These are phyloP conservation scores for Neonectria hederae DNA, from an alignment of 2,329 filamentous ascomycete species.

Conservation along the genomic window DNA sequence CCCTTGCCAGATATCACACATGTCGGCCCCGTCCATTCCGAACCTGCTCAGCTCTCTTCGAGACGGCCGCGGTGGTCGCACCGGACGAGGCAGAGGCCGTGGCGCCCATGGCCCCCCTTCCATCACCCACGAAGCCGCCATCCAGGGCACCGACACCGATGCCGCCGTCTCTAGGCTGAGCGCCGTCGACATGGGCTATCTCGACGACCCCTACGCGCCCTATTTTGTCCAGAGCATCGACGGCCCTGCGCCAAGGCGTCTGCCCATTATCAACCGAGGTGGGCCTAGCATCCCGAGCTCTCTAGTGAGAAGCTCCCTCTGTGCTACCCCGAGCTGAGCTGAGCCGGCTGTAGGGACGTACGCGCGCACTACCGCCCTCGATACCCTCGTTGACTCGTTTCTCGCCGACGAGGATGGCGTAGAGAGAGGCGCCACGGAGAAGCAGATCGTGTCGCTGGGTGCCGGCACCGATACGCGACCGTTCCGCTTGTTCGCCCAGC, in stretches of 20 bases:
- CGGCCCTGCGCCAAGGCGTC: slow-evolving; percentile 66
- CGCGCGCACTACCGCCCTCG: slow-evolving; percentile 84
- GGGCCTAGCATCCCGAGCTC: slow-evolving; percentile 35
- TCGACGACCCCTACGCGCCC: slow-evolving; percentile 81
- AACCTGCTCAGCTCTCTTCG: slow-evolving; percentile 71
- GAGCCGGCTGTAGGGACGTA: slow-evolving; percentile 77
- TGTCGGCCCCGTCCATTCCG: slow-evolving; percentile 80
- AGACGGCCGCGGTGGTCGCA: slow-evolving; percentile 50
- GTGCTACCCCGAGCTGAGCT: slow-evolving; percentile 25
- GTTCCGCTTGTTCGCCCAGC: slow-evolving; percentile 73
- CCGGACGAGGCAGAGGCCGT: slow-evolving; percentile 38
- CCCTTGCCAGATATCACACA: slow-evolving; percentile 45
- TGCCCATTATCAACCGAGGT: slow-evolving; percentile 97
- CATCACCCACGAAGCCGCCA: slow-evolving; percentile 72
- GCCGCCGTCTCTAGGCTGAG: slow-evolving; percentile 89
- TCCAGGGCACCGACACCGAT: slow-evolving; percentile 92
- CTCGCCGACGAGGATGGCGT: slow-evolving; percentile 55
- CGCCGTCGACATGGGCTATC: slow-evolving; percentile 85
- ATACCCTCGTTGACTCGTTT: slow-evolving; percentile 79
- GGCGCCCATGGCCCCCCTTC: slow-evolving; percentile 44
- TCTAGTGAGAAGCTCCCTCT: not conserved
- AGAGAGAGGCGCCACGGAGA: slow-evolving; percentile 45
- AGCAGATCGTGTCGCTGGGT: slow-evolving; percentile 90
- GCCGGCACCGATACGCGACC: slow-evolving; percentile 93
- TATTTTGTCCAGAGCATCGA: slow-evolving; percentile 67